Base-by-base conservation (phyloP, 345 rosid species). In the Syzygium grande region DNA sequence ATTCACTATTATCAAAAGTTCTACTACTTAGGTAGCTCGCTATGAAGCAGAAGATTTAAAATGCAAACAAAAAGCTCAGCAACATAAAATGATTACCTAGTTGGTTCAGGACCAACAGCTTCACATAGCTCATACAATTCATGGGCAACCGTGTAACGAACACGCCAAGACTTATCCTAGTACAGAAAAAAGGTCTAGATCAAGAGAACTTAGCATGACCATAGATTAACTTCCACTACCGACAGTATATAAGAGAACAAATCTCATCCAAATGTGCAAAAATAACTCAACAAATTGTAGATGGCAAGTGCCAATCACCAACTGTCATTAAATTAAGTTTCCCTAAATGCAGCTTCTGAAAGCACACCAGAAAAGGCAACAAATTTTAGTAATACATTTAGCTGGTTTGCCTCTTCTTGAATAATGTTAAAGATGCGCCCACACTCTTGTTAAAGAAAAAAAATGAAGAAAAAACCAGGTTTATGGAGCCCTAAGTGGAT, bases 141-240 rank as follows among this genome's bases (percentile, higher is more conserved):
- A 91, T 97, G 95, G 84, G 99, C 99, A 88, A 97, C 99, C 97
- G 95, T 94, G 92, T 96, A 95, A 46, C 99, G 98, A 78, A 97
- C 99, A 85, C 99, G 99, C 99, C 99, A 97, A 54, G 99, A 97
- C 91, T 97, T 97, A 87, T 97, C 99, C 99, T 97, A 94, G 58
- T 78, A 68, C 12, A 68, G 80, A 77, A 89, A 56, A 63, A 19
- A 55, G 80, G 63, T 38, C 34, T 19, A 51, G 80, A 68, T 34
- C 80, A 68, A 34, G 25, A 34, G 46, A 68, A 68, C 43, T 30
- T 65, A 65, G 11, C 12, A 16, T 30, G 80, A 34, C 46, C 80
- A 68, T 68, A 17, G 5, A 34, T 17, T 68, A 34, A 34, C 46
- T 17, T 68, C 23, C 80, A 68, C 46, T 9, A 68, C 43, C 8